Evolutionary conservation across 805 yeast species (phyloP), one percentile per base, ranked within the genome.

Genomic region (Saccharomycopsis malanga): DNA sequence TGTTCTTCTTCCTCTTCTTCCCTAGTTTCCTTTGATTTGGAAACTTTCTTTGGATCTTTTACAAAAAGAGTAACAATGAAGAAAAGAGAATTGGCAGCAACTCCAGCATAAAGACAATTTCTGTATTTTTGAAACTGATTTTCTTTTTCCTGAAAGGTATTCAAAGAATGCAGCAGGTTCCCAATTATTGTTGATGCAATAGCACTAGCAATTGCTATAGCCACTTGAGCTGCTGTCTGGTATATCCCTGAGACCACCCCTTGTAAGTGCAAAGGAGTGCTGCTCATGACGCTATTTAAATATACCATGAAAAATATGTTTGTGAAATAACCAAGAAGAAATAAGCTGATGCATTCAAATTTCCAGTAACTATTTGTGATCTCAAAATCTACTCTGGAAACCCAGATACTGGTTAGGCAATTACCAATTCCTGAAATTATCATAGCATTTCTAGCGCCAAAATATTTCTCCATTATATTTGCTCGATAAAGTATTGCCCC

Each of bases 181-280:
- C 67, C 67, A 7, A 63, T 24, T 2, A 65, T 45, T 3, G 65
- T 56, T 1, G 64, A 47, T 1, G 55, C 30, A 14, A 62, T 46
- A 5, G 68, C 61, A 36, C 57, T 53, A 1, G 62, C 62, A 7
- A 65, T 35, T 37, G 65, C 56, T 17, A 58, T 47, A 1, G 66
- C 67, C 25, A 67, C 45, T 53, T 68, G 72, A 0, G 63, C 64
- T 10, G 56, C 48, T 0, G 72, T 66, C 46, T 60, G 65, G 30
- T 61, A 57, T 7, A 68, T 53, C 1, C 70, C 73, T 4, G 66
- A 53, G 2, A 68, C 68, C 24, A 65, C 61, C 20, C 70, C 73
- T 44, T 68, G 72, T 14, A 66, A 49, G 42, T 65, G 64, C 4
- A 55, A 40, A 0, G 74, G 73, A 4, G 72, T 61, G 21, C 58